Conservation (phyloP, 495 filamentous ascomycete genomes). For the Penicillium cinerascens region DNA sequence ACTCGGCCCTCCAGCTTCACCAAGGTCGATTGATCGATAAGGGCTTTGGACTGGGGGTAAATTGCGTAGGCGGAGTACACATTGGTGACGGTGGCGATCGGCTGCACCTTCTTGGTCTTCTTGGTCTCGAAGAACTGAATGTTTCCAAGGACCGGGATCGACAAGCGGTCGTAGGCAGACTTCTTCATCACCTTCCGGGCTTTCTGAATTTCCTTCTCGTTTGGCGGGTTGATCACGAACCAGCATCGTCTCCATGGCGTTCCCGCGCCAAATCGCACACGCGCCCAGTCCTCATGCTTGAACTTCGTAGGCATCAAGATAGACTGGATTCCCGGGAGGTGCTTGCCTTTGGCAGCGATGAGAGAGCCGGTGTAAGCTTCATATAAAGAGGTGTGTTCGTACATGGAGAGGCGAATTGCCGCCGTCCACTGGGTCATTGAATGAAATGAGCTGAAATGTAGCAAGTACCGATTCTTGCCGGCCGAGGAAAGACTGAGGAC, state of each 20-base stretch:
- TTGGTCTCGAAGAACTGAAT: slow-evolving; percentile 95
- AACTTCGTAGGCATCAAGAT: slow-evolving; percentile 78
- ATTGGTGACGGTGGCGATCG: slow-evolving; percentile 87
- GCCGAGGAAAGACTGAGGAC: slow-evolving; percentile 94
- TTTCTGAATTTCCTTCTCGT: slow-evolving; percentile 86
- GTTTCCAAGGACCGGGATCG: slow-evolving; percentile 70
- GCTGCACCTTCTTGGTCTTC: slow-evolving; percentile 85
- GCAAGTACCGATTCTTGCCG: slow-evolving; percentile 87
- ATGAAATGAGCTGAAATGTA: slow-evolving; percentile 93
- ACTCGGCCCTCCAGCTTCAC: slow-evolving; percentile 92
- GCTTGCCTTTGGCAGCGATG: slow-evolving; percentile 90
- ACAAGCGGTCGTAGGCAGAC: slow-evolving; percentile 71
- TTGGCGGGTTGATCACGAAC: slow-evolving; percentile 89
- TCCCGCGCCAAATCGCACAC: slow-evolving; percentile 92
- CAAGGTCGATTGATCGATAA: slow-evolving; percentile 92
- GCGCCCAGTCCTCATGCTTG: slow-evolving; percentile 87
- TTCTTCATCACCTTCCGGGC: slow-evolving; percentile 82
- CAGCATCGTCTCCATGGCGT: slow-evolving; percentile 96
- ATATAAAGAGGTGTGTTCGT: slow-evolving; percentile 86
- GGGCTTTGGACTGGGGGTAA: slow-evolving; percentile 86
- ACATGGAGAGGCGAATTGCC: slow-evolving; percentile 91
- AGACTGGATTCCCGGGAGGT: slow-evolving; percentile 76
- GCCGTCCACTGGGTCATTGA: slow-evolving; percentile 96
- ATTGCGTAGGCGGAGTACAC: slow-evolving; percentile 92
- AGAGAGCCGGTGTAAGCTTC: slow-evolving; percentile 96